A percentile compares a stretch with the other conserved stretches of the same genome.
Conservation (phyloP, 805 yeast genomes). For the Spathaspora gorwiae region DNA sequence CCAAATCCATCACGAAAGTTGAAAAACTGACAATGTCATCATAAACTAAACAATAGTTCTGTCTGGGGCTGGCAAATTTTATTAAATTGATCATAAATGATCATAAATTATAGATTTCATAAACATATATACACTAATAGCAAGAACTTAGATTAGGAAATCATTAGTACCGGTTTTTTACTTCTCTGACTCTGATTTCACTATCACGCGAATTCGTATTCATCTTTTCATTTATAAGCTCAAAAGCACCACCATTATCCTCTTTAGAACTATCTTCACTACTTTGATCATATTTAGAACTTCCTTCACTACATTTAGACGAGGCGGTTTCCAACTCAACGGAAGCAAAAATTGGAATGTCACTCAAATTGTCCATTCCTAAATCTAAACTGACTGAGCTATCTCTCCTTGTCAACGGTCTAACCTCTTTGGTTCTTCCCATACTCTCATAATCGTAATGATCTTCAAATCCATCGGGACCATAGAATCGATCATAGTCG, state of each 20-base stretch:
- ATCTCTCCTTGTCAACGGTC: background rate
- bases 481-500: constrained; percentile 30
- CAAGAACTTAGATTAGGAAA: too few species aligned
- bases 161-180: too few species aligned
- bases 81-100: too few species aligned
- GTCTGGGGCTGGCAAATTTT: too few species aligned
- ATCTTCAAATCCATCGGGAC: constrained; percentile 2
- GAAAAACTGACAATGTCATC: too few species aligned
- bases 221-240: background rate
- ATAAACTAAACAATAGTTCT: too few species aligned
- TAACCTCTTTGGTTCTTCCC: background rate
- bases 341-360: constrained; percentile 25
- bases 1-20: too few species aligned
- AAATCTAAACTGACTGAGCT: constrained; percentile 6
- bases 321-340: constrained; percentile 3
- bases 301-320: background rate
- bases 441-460: background rate
- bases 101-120: too few species aligned
- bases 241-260: background rate
- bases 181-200: background rate
- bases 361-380: constrained; percentile 17
- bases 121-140: too few species aligned
- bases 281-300: background rate
- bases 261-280: background rate
- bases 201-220: background rate